Evolutionary conservation across 495 filamentous ascomycete genomes (phyloP).

Genomic region (Lentithecium fluviatile): DNA sequence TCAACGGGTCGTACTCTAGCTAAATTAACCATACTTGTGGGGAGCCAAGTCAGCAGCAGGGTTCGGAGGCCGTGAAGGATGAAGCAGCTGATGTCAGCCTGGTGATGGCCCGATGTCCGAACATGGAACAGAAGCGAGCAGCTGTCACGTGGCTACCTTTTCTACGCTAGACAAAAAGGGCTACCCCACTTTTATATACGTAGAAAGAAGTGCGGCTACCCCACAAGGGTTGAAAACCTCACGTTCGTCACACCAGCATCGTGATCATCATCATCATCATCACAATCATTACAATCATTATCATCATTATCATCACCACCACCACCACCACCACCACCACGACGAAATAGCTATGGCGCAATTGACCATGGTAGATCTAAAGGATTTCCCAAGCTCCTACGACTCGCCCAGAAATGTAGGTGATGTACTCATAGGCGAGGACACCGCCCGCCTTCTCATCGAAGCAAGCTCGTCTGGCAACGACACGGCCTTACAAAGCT

Average conservation of each 20-base stretch:
- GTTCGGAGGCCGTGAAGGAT: no score
- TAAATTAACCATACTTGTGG: no score
- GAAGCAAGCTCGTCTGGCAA: constrained; percentile 2
- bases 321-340: not conserved
- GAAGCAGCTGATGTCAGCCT: no score
- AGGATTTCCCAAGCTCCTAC: constrained; percentile 1
- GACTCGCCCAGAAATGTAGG: not conserved
- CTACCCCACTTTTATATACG: no score
- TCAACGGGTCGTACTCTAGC: no score
- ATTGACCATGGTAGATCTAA: not conserved
- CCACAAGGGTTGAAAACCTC: no score
- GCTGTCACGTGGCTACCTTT: no score
- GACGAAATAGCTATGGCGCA: not conserved
- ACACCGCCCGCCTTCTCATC: not conserved
- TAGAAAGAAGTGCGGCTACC: no score
- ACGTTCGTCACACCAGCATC: not conserved
- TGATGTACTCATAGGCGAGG: constrained; percentile 1
- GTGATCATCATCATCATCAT: not conserved
- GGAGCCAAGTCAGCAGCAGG: no score
- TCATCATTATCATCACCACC: not conserved
- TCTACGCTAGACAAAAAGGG: no score
- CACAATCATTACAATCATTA: not conserved
- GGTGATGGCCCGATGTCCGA: no score
- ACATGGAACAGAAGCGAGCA: no score
- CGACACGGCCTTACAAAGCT: not conserved